Conservation (phyloP, 768 basidiomycete genomes). For the Neoboletus brunneissimus region DNA sequence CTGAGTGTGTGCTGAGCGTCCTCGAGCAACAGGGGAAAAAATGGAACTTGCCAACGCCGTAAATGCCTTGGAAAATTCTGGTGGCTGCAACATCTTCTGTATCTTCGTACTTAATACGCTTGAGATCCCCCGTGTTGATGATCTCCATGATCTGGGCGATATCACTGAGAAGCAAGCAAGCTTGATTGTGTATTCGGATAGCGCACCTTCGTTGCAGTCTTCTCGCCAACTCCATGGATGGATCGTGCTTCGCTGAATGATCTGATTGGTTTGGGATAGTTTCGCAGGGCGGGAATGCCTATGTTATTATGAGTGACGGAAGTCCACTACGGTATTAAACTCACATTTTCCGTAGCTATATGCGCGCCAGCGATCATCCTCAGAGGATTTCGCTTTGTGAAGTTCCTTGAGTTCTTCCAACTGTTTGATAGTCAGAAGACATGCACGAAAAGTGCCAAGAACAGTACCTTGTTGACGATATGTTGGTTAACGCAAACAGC, state of each 20-base stretch:
- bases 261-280: conserved; percentile 55
- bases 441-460: neutral
- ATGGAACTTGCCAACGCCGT: conserved; percentile 72
- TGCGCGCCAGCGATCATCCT: conserved; percentile 68
- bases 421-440: conserved; percentile 34
- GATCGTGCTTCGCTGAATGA: conserved; percentile 56
- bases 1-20: conserved; percentile 33
- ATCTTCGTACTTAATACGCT: conserved; percentile 62
- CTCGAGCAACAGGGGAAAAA: neutral
- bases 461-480: conserved; percentile 64
- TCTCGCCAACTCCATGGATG: conserved; percentile 65
- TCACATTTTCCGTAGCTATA: conserved; percentile 65
- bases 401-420: conserved; percentile 63
- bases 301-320: conserved; percentile 6
- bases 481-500: conserved; percentile 60
- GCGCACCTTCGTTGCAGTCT: conserved; percentile 72
- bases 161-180: neutral
- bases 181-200: neutral
- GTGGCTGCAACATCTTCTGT: conserved; percentile 60
- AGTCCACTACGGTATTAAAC: conserved; percentile 6
- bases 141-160: conserved; percentile 75
- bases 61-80: conserved; percentile 71
- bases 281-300: conserved; percentile 61
- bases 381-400: conserved; percentile 56
- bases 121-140: conserved; percentile 66